Base-by-base conservation (phyloP, 2,329 filamentous ascomycete species). In the Microcyclospora tardicrescens region DNA sequence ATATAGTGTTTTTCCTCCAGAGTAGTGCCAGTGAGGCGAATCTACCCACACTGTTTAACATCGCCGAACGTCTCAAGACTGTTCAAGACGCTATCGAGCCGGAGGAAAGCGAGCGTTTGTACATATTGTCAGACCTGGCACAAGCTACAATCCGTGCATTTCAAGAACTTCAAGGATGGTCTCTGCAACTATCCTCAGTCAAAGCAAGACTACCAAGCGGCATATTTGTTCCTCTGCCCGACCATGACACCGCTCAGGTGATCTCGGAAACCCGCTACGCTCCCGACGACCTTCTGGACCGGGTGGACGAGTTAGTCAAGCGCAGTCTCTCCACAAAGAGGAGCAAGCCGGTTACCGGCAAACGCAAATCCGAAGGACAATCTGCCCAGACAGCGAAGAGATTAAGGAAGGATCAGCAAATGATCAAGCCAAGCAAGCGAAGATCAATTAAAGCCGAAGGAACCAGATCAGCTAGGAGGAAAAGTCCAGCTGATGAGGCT, bases 51-150 rank as follows among this genome's bases (percentile, higher is more conserved):
- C 86, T 98, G 31, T 91, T 83, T 66, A 85, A 91, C 59, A 83
- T 95, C 44, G 86, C 86, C 10, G 87, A 96, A 61, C 78, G 86
- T 9, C 80, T 94, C 39, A 98, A 98, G 67, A 83, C 89, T 60
- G 83, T 87, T 9, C 73, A 76, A 32, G 91, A 98, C 58, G 82
- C 75, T 10, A 76, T 96, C 43, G 71, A 73, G 16, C 72, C 76
- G 0, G 65, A 71, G 1, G 68, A 72, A 42, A 84, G 80, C 50
- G 77, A 86, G 41, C 77, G 79, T 44, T 69, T 98, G 1, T 93
- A 95, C 57, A 77, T 87, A 5, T 64, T 98, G 29, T 87, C 84
- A 37, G 91, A 98, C 59, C 72, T 98, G 9, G 77, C 87, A 0
- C 84, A 91, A 60, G 74, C 79, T 2, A 72, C 89, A 10, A 81